Base-by-base conservation (phyloP, 768 basidiomycete genomes). In the Punctularia strigosozonata region DNA sequence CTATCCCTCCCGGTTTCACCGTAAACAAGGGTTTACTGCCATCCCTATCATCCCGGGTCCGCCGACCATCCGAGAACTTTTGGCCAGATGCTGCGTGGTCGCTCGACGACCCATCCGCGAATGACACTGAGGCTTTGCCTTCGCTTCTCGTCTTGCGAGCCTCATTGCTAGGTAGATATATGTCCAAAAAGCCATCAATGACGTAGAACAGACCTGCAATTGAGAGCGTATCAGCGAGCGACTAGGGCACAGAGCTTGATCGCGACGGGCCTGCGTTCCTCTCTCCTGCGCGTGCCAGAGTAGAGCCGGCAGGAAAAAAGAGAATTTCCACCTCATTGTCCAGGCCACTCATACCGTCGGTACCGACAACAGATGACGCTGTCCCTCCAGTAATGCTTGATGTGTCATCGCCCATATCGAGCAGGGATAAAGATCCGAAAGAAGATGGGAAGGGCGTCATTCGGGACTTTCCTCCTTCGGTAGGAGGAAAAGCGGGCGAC, bases 281-380 rank as follows among this genome's bases (percentile, higher is more conserved):
- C 57, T 99, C 92, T 30, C 91, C 94, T 5, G 91, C 86, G 48
- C 77, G 86, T 18, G 85, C 91, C 17, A 98, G 61, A 2, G 76
- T 77, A 4, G 81, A 79, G 1, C 92, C 95, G 37, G 86, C 80
- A 30, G 85, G 69, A 60, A 89, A 98, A 57, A 81, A 97, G 23
- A 97, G 56, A 37, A 99, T 94, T 57, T 99, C 95, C 1, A 98
- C 87, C 54, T 95, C 88, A 41, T 97, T 98, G 52, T 95, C 91
- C 12, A 99, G 63, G 15, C 90, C 92, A 48, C 69, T 80, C 63
- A 88, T 70, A 47, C 81, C 77, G 15, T 57, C 73, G 19, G 58
- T 53, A 17, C 10, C 10, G 8, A 8, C 19, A 19, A 8, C 19
- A 8, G 33, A 34, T 34, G 18, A 8, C 33, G 33, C 10, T n/a